Evolutionary conservation across 2,329 filamentous ascomycete genomes (phyloP).

Genomic region (Aspergillus sp.): DNA sequence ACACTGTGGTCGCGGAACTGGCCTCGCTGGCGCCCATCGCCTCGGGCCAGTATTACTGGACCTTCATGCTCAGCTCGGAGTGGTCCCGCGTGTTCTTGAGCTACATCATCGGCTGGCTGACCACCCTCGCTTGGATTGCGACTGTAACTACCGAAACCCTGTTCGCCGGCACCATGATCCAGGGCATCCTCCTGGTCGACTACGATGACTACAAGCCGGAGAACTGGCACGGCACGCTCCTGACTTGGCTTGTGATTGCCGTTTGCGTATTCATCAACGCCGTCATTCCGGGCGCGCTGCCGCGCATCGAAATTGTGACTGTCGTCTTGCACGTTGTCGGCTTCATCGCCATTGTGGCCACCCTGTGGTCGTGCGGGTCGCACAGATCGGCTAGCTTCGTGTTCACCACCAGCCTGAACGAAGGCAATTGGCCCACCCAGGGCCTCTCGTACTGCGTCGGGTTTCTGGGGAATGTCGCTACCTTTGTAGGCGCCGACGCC

Average conservation of each 20-base stretch:
- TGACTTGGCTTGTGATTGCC: conserved; percentile 30
- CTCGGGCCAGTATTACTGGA: conserved; percentile 40
- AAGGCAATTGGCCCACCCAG: conserved; percentile 25
- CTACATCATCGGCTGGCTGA: conserved; percentile 38
- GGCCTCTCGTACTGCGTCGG: conserved; percentile 26
- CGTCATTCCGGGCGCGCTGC: conserved; percentile 31
- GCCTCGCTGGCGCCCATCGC: conserved; percentile 41
- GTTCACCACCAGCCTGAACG: conserved; percentile 23
- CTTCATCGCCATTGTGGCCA: conserved; percentile 36
- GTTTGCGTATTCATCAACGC: conserved; percentile 36
- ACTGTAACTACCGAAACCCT: conserved; percentile 35
- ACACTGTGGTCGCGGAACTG: conserved; percentile 39
- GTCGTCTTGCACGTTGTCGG: conserved; percentile 38
- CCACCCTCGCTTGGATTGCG: conserved; percentile 35
- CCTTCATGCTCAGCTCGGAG: conserved; percentile 37
- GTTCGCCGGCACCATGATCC: conserved; percentile 34
- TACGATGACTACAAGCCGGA: conserved; percentile 25
- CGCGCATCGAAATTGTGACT: conserved; percentile 35
- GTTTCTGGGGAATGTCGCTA: conserved; percentile 26
- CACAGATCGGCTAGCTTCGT: conserved; percentile 20
- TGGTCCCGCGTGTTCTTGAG: conserved; percentile 33
- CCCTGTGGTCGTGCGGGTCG: conserved; percentile 23
- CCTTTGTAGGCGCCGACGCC: conserved; percentile 23
- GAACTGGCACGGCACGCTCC: conserved; percentile 32
- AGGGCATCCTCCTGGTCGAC: conserved; percentile 31